Percentiles rank a stretch among this genome's conserved stretches.
Conservation (phyloP, 331 rosid species). For the Rosa hybrid region DNA sequence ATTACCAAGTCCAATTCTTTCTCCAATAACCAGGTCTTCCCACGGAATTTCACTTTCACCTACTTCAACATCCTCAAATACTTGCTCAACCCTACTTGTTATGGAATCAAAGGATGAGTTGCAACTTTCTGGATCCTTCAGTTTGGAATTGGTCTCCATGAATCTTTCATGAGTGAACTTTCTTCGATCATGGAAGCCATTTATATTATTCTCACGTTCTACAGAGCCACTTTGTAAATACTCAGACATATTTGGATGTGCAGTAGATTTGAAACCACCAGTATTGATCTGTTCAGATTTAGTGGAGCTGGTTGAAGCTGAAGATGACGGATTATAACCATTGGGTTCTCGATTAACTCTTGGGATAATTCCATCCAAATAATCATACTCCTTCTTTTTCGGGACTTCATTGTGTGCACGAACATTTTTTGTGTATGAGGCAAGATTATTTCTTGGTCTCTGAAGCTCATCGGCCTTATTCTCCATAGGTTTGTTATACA, state of each 20-base stretch:
- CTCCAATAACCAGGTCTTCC: conserved; percentile 93
- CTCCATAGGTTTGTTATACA: conserved; percentile 59
- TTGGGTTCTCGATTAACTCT: conserved; percentile 56
- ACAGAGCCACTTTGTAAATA: conserved; percentile 33
- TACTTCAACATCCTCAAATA: conserved; percentile 89
- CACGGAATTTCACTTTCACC: conserved; percentile 94
- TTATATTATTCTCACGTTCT: conserved; percentile 45
- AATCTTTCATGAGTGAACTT: conserved; percentile 59
- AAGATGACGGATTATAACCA: conserved; percentile 54
- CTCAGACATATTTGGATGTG: conserved; percentile 32
- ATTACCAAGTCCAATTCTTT: conserved; percentile 96
- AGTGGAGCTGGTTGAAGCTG: conserved; percentile 58
- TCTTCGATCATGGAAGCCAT: conserved; percentile 46
- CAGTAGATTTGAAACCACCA: conserved; percentile 43
- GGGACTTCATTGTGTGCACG: conserved; percentile 80
- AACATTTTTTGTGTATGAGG: conserved; percentile 53
- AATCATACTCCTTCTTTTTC: conserved; percentile 50
- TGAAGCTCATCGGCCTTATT: conserved; percentile 65
- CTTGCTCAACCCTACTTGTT: conserved; percentile 60
- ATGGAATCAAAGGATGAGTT: conserved; percentile 51
- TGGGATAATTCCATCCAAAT: conserved; percentile 37
- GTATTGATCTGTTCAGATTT: conserved; percentile 51
- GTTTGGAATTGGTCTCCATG: conserved; percentile 56
- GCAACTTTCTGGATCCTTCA: conserved; percentile 62
- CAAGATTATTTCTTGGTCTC: conserved; percentile 40